Base-by-base conservation (phyloP, 805 yeast species). In the Cyberlindnera xylosilytica region DNA sequence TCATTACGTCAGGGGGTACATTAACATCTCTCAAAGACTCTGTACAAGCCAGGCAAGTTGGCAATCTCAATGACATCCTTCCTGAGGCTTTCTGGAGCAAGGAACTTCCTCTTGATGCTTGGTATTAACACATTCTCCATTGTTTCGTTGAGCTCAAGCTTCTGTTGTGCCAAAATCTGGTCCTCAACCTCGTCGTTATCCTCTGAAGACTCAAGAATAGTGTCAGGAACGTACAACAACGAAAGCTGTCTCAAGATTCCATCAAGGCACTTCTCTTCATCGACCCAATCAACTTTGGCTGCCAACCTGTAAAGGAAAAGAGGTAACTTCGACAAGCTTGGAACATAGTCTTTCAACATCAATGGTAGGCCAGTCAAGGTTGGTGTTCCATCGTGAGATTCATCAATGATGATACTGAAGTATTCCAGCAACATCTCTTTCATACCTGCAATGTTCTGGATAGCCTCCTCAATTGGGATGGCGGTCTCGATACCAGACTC, bases 11-110 rank as follows among this genome's bases (percentile, higher is more conserved):
- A n/a, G 8, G n/a, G 29, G 12, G n/a, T 22, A 22, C 17, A 27
- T 53, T 44, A 86, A 56, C 99, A 93, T 59, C 99, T 72, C 66
- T 93, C 99, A 68, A 93, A 93, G 4, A 95, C 95, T 54, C 73
- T 78, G 63, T 93, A 93, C 43, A 93, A 67, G 0, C 96, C 96
- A 2, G 98, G 98, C 23, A 93, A 63, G 58, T 83, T 89, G 0
- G 99, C 97, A 29, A 93, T 78, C 60, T 91, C 96, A 5, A 87
- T 74, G 4, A 89, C 78, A 42, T 78, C 81, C 12, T 68, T 57
- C 4, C 62, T 50, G 28, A 88, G 52, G 3, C 55, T 57, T 12
- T 67, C 67, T 0, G 95, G 76, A 0, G 90, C 95, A 12, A 88
- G 58, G 20, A 88, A 75, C 35, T 79, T 64, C 45, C 69, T 69